Evolutionary conservation across 805 yeast species (phyloP).

Genomic region (Zygotorulaspora florentina): DNA sequence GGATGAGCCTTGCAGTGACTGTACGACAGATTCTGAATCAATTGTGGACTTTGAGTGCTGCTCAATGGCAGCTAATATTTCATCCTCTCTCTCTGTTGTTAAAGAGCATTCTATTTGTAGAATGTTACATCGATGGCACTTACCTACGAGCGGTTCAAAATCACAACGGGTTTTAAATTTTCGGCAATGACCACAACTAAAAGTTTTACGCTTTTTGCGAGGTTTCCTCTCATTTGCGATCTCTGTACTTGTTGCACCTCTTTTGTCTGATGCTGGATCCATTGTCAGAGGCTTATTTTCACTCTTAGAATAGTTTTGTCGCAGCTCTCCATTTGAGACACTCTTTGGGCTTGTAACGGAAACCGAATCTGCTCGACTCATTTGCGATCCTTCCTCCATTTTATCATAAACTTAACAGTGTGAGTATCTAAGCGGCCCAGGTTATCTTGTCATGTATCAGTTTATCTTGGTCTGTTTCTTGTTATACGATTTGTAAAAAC

Average conservation of each 20-base stretch:
- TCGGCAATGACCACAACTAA: conserved; percentile 50
- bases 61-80: conserved; percentile 25
- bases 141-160: conserved; percentile 39
- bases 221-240: conserved; percentile 14
- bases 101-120: conserved; percentile 47
- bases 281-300: conserved; percentile 5
- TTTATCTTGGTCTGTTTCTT: background rate
- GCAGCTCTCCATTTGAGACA: conserved; percentile 2
- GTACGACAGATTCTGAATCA: background rate
- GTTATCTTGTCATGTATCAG: background rate
- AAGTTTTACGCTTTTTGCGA: conserved; percentile 39
- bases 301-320: conserved; percentile 9
- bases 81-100: conserved; percentile 31
- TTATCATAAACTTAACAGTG: background rate
- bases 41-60: conserved; percentile 12
- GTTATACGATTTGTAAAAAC: background rate
- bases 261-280: conserved; percentile 5
- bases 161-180: conserved; percentile 57
- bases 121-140: conserved; percentile 51
- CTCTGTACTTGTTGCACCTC: background rate
- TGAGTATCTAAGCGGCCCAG: too few species aligned
- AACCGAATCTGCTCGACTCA: background rate
- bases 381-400: background rate
- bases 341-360: background rate
- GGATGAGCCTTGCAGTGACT: background rate